Conservation (phyloP, 1,284 basidiomycete species). For the Ganoderma meredithae region DNA sequence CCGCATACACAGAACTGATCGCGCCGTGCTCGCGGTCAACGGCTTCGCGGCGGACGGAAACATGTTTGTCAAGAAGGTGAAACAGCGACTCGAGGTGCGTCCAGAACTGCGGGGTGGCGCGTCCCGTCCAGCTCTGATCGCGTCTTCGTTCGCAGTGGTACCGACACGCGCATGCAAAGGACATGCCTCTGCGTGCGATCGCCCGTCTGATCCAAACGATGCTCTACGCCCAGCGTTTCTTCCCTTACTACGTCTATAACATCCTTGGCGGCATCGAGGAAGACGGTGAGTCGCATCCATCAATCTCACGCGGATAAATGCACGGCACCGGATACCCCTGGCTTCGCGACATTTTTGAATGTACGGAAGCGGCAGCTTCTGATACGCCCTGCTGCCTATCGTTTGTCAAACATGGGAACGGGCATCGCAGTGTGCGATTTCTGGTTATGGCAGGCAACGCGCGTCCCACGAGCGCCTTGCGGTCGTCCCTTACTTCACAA, state of each 20-base stretch:
- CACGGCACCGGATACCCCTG: constrained; percentile 12
- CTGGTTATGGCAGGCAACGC: constrained; percentile 13
- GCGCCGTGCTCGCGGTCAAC: constrained; percentile 91
- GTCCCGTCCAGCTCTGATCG: constrained; percentile 15
- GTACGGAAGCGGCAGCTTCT: not conserved
- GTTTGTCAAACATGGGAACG: constrained; percentile 2
- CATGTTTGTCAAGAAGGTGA: constrained; percentile 94
- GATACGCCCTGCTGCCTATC: constrained; percentile 2
- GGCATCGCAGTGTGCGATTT: constrained; percentile 4
- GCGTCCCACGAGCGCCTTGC: constrained; percentile 8
- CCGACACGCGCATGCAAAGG: constrained; percentile 91
- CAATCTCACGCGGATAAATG: not conserved
- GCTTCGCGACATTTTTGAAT: constrained; percentile 1
- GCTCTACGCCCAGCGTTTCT: constrained; percentile 93
- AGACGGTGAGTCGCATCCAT: constrained; percentile 71
- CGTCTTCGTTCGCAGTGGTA: constrained; percentile 75
- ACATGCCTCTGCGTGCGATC: constrained; percentile 92
- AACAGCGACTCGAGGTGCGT: constrained; percentile 88
- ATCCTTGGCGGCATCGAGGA: constrained; percentile 95
- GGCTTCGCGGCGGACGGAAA: constrained; percentile 96
- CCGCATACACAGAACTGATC: constrained; percentile 79
- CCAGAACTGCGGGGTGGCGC: constrained; percentile 16
- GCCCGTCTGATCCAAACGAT: constrained; percentile 95
- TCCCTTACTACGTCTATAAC: constrained; percentile 97
- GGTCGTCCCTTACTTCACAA: not conserved